A percentile compares a stretch with the other conserved stretches of the same genome.
Conservation (phyloP, 306 rosid genomes). For the Fragaria ananassa region DNA sequence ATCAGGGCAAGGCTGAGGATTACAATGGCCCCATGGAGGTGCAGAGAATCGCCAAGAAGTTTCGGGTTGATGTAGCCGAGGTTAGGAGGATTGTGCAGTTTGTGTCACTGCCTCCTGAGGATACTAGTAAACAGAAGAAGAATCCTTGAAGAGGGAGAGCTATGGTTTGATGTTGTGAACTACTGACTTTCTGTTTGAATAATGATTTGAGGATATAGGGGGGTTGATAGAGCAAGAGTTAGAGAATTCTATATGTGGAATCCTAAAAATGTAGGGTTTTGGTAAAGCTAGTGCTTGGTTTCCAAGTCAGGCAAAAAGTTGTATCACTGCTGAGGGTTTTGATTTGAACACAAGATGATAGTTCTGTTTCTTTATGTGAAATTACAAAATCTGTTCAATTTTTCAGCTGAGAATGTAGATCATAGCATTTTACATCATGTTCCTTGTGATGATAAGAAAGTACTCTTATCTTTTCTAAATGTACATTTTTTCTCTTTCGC, state of each 20-base stretch:
- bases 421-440: not conserved
- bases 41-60: slow-evolving; percentile 33
- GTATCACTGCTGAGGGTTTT: not conserved
- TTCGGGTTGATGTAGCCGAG: slow-evolving; percentile 40
- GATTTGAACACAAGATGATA: not conserved
- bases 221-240: not conserved
- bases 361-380: not conserved
- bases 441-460: too few species aligned
- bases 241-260: not conserved
- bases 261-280: slow-evolving; percentile 2
- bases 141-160: slow-evolving; percentile 13
- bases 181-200: slow-evolving; percentile 26
- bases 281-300: not conserved
- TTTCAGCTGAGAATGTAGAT: not conserved
- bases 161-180: not conserved
- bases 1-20: slow-evolving; percentile 82
- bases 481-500: not conserved
- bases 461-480: not conserved
- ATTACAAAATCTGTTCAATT: not conserved
- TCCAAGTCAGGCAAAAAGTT: not conserved
- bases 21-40: slow-evolving; percentile 64
- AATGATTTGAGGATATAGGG: slow-evolving; percentile 21
- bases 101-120: slow-evolving; percentile 70
- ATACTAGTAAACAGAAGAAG: slow-evolving; percentile 34
- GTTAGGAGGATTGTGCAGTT: slow-evolving; percentile 61